These are phyloP conservation scores for Yarrowia sp. DNA, from an alignment of 805 yeast species.

Conservation along the genomic window DNA sequence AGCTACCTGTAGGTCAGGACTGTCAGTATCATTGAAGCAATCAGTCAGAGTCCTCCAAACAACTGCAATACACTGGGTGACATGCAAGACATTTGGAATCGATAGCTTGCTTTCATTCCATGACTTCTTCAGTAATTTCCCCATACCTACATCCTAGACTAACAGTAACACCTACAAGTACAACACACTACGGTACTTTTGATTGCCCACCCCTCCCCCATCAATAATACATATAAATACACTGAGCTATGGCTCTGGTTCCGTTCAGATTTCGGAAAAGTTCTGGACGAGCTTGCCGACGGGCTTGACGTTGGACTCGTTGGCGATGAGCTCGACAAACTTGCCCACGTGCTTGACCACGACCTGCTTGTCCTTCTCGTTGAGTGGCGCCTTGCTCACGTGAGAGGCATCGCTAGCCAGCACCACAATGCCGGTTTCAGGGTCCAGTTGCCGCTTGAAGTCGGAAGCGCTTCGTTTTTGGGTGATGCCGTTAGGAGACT, in stretches of 20 bases:
- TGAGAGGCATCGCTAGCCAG: conserved; percentile 9
- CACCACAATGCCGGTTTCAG: conserved; percentile 14
- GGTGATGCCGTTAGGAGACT: conserved; percentile 28
- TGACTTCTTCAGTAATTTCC: too few relatives aligned
- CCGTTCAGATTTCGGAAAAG: conserved; percentile 22
- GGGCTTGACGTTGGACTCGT: conserved; percentile 31
- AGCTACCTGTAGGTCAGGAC: too few relatives aligned
- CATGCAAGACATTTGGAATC: too few relatives aligned
- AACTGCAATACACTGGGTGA: too few relatives aligned
- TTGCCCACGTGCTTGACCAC: conserved; percentile 15
- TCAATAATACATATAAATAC: conserved; percentile 5
- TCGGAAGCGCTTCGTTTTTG: conserved; percentile 36
- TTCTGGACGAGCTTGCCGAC: conserved; percentile 32
- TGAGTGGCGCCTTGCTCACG: conserved; percentile 6
- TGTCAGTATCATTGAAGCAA: too few relatives aligned
- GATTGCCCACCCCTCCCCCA: too few relatives aligned
- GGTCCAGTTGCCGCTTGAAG: conserved; percentile 33
- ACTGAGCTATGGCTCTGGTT: conserved; percentile 2
- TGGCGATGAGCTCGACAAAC: conserved; percentile 12
- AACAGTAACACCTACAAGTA: too few relatives aligned
- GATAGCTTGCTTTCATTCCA: too few relatives aligned
- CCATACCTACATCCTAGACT: too few relatives aligned
- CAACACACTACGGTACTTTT: too few relatives aligned
- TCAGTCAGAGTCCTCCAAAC: too few relatives aligned
- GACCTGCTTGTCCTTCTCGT: conserved; percentile 27